Evolutionary conservation across 1,139 yeast species (phyloP).

Genomic region (Suhomyces maxii): DNA sequence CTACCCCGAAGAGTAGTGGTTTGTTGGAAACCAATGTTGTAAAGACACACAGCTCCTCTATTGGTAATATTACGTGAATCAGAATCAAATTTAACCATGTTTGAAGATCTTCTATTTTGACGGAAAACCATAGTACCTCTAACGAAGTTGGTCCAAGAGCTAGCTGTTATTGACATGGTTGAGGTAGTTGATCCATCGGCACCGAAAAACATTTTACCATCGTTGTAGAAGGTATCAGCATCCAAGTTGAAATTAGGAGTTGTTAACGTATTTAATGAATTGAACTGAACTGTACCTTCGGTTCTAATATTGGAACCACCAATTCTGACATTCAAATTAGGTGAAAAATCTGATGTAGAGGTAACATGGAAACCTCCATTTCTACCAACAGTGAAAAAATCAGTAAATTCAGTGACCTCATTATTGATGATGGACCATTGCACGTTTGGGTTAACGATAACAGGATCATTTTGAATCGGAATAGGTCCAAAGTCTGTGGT

Average conservation of each 20-base stretch:
- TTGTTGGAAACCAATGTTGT: constrained; percentile 14
- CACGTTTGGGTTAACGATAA: constrained; percentile 13
- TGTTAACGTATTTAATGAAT: constrained; percentile 10
- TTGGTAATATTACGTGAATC: constrained; percentile 10
- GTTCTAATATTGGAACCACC: constrained; percentile 11
- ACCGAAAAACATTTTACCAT: constrained; percentile 14
- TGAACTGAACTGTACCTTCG: constrained; percentile 13
- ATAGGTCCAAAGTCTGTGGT: no score
- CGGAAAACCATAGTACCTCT: constrained; percentile 14
- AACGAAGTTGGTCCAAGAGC: constrained; percentile 15
- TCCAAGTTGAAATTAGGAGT: constrained; percentile 11
- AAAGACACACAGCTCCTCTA: constrained; percentile 17
- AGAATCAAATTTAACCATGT: constrained; percentile 10
- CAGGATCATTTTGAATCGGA: not conserved
- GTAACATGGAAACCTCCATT: constrained; percentile 15
- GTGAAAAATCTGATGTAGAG: constrained; percentile 7
- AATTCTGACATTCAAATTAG: constrained; percentile 9
- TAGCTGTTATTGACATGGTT: constrained; percentile 12
- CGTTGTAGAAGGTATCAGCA: constrained; percentile 13
- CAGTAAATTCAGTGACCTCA: constrained; percentile 11
- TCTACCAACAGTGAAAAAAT: constrained; percentile 12
- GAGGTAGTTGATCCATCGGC: constrained; percentile 11
- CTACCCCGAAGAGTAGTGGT: constrained; percentile 13
- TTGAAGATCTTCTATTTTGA: constrained; percentile 10
- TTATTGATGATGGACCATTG: constrained; percentile 16